These are phyloP conservation scores for Abrus pulchellus DNA, from an alignment of 306 rosid species.

Conservation along the genomic window DNA sequence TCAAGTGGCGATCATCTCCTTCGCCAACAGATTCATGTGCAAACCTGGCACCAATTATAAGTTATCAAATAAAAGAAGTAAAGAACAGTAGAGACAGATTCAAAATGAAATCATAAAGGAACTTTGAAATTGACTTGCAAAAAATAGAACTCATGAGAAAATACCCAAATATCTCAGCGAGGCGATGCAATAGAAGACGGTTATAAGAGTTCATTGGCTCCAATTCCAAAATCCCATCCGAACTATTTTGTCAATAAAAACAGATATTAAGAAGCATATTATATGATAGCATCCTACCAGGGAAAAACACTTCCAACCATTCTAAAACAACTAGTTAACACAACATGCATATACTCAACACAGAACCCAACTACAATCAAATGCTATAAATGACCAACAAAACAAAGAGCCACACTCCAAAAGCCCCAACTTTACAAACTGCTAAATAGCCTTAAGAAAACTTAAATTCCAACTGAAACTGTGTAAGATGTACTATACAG, in stretches of 20 bases:
- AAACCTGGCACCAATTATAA: conserved; percentile 66
- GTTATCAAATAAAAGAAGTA: conserved; percentile 30
- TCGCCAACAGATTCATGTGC: conserved; percentile 94
- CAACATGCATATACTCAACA: conserved; percentile 24
- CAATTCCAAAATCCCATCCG: conserved; percentile 82
- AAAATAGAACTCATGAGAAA: conserved; percentile 38
- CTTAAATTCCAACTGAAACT: conserved; percentile 3
- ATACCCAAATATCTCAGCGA: conserved; percentile 99
- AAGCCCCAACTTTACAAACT: conserved; percentile 20
- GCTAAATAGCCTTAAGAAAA: conserved; percentile 24
- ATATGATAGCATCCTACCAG: not conserved
- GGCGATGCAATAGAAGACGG: conserved; percentile 98
- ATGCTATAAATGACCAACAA: conserved; percentile 44
- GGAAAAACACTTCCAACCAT: not conserved
- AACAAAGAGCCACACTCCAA: conserved; percentile 19
- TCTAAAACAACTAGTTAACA: conserved; percentile 22
- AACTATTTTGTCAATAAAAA: conserved; percentile 69
- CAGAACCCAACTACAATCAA: conserved; percentile 31
- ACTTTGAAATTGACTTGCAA: conserved; percentile 10
- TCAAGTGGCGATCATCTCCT: conserved; percentile 93
- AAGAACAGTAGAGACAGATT: conserved; percentile 9
- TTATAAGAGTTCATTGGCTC: conserved; percentile 94
- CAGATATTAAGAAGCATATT: conserved; percentile 34
- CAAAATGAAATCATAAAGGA: conserved; percentile 39
- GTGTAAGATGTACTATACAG: not conserved